A percentile compares a stretch with the other conserved stretches of the same genome.
phyloP scores from a whole-genome alignment of 805 yeast genomes.

The Pichia nanzhaoensis region DNA sequence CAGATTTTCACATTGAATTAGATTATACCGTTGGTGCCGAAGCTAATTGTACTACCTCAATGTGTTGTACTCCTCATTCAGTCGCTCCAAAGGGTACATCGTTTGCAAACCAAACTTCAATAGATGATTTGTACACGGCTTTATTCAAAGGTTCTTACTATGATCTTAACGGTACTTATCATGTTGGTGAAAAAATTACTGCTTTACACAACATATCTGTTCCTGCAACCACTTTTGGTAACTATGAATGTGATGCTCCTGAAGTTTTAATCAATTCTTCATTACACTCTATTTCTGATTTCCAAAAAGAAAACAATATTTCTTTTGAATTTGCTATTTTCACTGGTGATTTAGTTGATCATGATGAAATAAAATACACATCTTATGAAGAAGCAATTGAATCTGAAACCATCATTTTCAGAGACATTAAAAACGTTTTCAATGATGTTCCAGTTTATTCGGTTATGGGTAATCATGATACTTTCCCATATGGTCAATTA shows the following conservation, averaged over 20 bases:
- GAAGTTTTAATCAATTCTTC: slow-evolving; percentile 54
- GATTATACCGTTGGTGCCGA: slow-evolving; percentile 50
- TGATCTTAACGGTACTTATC: slow-evolving; percentile 26
- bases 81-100: slow-evolving; percentile 8
- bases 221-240: slow-evolving; percentile 59
- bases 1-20: slow-evolving; percentile 59
- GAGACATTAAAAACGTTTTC: slow-evolving; percentile 44
- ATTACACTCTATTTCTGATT: slow-evolving; percentile 36
- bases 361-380: slow-evolving; percentile 45
- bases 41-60: slow-evolving; percentile 46
- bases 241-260: slow-evolving; percentile 62
- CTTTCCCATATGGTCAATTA: slow-evolving; percentile 65
- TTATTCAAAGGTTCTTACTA: slow-evolving; percentile 17
- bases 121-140: slow-evolving; percentile 9
- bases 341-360: slow-evolving; percentile 73
- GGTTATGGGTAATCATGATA: slow-evolving; percentile 65
- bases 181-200: slow-evolving; percentile 24
- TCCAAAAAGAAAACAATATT: slow-evolving; percentile 26
- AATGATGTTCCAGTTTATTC: slow-evolving; percentile 52
- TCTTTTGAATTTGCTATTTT: slow-evolving; percentile 56
- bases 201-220: slow-evolving; percentile 29
- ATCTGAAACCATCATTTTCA: slow-evolving; percentile 47
- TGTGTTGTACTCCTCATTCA: slow-evolving; percentile 58
- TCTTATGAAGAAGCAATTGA: slow-evolving; percentile 41
- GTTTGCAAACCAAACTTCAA: slow-evolving; percentile 1